Percentiles rank a stretch among this genome's conserved stretches.
phyloP scores from a whole-genome alignment of 805 yeast species.

The Myxozyma melibiosi region DNA sequence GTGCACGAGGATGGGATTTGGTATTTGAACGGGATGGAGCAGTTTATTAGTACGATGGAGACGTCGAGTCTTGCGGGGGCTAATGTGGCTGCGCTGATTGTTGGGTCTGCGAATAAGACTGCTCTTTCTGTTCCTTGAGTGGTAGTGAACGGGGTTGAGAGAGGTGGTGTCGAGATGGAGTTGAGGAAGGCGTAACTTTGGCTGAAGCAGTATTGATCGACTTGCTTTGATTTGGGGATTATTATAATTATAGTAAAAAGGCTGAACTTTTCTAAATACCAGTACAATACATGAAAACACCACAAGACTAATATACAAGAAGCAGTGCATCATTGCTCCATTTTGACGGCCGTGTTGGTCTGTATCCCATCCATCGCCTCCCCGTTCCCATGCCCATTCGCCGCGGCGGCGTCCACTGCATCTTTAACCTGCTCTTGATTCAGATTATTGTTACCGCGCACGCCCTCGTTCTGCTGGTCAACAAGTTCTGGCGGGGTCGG shows the following conservation, averaged over 20 bases:
- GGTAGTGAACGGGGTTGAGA: not conserved
- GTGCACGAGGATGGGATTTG: constrained; percentile 43
- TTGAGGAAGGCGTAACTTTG: too few species aligned
- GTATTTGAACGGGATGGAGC: constrained; percentile 52
- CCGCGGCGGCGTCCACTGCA: not conserved
- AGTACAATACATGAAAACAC: not conserved
- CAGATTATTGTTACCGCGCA: not conserved
- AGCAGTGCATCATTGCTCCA: not conserved
- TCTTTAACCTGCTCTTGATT: not conserved
- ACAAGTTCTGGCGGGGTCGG: not conserved
- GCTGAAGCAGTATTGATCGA: too few species aligned
- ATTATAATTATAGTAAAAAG: too few species aligned
- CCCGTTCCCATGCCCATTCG: constrained; percentile 4
- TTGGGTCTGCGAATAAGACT: constrained; percentile 20
- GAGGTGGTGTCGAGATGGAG: too few species aligned
- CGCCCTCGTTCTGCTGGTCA: not conserved
- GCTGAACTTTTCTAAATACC: not conserved
- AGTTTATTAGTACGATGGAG: constrained; percentile 55
- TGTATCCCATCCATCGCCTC: constrained; percentile 1
- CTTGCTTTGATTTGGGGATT: too few species aligned
- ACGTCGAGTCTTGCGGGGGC: constrained; percentile 55
- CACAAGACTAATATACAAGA: not conserved
- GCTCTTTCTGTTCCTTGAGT: constrained; percentile 19
- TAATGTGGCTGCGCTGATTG: constrained; percentile 50
- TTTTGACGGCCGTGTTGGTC: not conserved